Evolutionary conservation across 768 basidiomycete species (phyloP).

Genomic region (Floccularia luteovirens): DNA sequence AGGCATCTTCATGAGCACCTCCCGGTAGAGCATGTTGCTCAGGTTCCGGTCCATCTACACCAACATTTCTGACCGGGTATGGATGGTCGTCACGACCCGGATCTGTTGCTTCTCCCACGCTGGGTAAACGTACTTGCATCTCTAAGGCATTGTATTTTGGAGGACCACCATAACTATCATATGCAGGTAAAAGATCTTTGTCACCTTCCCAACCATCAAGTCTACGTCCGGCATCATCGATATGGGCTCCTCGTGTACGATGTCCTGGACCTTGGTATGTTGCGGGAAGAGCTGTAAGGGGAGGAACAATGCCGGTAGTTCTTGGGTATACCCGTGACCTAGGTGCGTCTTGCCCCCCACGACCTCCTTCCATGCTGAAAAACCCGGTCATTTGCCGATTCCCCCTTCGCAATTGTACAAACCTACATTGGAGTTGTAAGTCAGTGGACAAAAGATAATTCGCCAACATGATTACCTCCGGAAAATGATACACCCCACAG

Average conservation of each 20-base stretch:
- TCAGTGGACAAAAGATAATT: background rate
- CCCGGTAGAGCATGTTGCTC: no score
- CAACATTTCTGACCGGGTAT: no score
- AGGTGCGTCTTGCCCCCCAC: no score
- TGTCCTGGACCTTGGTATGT: slow-evolving; percentile 6
- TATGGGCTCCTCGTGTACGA: slow-evolving; percentile 24
- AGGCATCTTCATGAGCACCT: no score
- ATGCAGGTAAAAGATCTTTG: slow-evolving; percentile 42
- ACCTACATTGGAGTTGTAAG: background rate
- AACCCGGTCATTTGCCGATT: background rate
- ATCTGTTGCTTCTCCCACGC: no score
- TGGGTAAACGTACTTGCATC: background rate
- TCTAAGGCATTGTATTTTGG: slow-evolving; percentile 31
- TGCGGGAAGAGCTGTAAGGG: slow-evolving; percentile 7
- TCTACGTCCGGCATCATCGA: slow-evolving; percentile 32
- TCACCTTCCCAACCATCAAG: slow-evolving; percentile 13
- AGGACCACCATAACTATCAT: slow-evolving; percentile 34
- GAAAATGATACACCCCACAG: slow-evolving; percentile 14
- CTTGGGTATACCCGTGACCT: no score
- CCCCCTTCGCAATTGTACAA: background rate
- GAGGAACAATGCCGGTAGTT: slow-evolving; percentile 5
- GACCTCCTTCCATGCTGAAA: background rate
- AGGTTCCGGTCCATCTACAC: no score
- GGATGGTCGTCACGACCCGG: no score
- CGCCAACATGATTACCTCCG: slow-evolving; percentile 11